Percentiles rank a stretch among this genome's conserved stretches.
phyloP scores from a whole-genome alignment of 768 basidiomycete genomes.

The Pisolithus marmoratus region DNA sequence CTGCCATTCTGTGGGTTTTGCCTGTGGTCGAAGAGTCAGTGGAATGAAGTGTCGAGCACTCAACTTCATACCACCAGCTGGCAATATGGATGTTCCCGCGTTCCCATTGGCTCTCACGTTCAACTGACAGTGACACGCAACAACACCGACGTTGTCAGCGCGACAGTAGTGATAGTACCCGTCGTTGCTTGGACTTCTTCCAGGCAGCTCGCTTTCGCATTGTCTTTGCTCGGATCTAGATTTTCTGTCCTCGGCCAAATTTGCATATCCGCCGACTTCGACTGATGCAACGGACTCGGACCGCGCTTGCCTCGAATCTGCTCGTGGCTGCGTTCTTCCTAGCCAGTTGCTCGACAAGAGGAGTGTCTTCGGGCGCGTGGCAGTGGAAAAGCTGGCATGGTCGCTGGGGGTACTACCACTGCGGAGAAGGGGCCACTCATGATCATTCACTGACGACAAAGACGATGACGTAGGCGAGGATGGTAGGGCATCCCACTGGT shows the following conservation, averaged over 20 bases:
- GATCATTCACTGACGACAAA: background rate
- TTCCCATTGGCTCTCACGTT: background rate
- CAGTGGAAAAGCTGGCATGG: background rate
- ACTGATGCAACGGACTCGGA: background rate
- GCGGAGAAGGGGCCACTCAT: background rate
- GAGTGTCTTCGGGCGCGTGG: background rate
- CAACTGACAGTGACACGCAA: no score
- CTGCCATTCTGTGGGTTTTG: constrained; percentile 32
- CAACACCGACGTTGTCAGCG: background rate
- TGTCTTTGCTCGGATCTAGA: no score
- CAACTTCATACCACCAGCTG: no score
- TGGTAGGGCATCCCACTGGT: background rate
- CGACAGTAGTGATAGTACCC: background rate
- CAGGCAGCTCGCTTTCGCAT: no score
- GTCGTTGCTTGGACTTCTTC: no score
- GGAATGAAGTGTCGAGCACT: no score
- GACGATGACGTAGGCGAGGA: background rate
- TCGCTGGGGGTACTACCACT: background rate
- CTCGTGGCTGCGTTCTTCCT: background rate
- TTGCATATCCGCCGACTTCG: background rate
- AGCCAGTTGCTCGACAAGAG: background rate
- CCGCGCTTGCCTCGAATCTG: background rate
- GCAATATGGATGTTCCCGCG: background rate
- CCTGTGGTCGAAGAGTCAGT: no score
- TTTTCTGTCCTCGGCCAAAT: background rate